phyloP scores from a whole-genome alignment of 208 protist genomes.

The Wallacemonas sp. region DNA sequence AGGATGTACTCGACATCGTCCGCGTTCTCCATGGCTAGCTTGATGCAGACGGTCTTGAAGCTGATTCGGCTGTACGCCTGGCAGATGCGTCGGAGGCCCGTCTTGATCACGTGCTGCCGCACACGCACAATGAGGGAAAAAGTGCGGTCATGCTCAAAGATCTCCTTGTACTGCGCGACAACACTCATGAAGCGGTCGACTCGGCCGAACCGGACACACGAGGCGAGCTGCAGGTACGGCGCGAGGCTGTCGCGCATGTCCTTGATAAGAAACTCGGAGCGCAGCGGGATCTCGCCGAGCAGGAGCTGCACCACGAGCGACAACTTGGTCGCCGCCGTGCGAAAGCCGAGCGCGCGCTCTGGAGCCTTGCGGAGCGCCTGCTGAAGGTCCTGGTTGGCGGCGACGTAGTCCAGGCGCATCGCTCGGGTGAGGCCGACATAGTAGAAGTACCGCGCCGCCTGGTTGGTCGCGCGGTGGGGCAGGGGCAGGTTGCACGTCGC shows the following conservation, averaged over 20 bases:
- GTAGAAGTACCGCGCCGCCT: slow-evolving; percentile 96
- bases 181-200: slow-evolving; percentile 93
- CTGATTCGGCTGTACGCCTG: slow-evolving; percentile 97
- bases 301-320: slow-evolving; percentile 96
- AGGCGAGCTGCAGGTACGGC: slow-evolving; percentile 96
- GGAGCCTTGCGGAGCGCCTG: slow-evolving; percentile 97
- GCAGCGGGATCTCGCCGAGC: slow-evolving; percentile 97
- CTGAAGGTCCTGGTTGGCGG: slow-evolving; percentile 92
- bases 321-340: slow-evolving; percentile 93
- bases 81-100: slow-evolving; percentile 96
- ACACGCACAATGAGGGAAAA: slow-evolving; percentile 96
- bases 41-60: slow-evolving; percentile 94
- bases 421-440: slow-evolving; percentile 96
- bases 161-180: slow-evolving; percentile 85
- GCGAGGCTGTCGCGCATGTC: slow-evolving; percentile 86
- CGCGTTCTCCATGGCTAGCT: slow-evolving; percentile 95
- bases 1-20: slow-evolving; percentile 98
- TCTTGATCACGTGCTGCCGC: slow-evolving; percentile 98
- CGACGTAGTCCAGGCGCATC: slow-evolving; percentile 96
- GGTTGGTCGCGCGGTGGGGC: slow-evolving; percentile 87
- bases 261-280: slow-evolving; percentile 88
- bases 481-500: slow-evolving; percentile 79
- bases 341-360: slow-evolving; percentile 94
- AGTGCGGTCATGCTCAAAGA: slow-evolving; percentile 95
- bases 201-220: slow-evolving; percentile 95